These are phyloP conservation scores for Hortiboletus campestris DNA, from an alignment of 768 basidiomycete species.

Conservation along the genomic window DNA sequence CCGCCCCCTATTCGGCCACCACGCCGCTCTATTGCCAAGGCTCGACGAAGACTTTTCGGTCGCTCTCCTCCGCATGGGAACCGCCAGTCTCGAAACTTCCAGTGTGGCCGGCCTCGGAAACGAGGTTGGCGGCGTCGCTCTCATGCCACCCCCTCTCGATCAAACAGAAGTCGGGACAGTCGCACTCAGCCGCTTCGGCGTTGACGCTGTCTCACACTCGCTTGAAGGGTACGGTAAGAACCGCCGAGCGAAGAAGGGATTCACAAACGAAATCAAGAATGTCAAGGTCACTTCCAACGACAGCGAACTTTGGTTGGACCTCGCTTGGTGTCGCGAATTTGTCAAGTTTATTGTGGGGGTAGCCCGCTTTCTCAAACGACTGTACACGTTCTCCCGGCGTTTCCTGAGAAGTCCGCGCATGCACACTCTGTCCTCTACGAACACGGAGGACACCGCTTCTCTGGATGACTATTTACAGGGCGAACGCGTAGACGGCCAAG, in stretches of 20 bases:
- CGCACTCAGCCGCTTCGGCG: conserved; percentile 41
- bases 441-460: conserved; percentile 1
- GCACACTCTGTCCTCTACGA: conserved; percentile 2
- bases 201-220: conserved; percentile 36
- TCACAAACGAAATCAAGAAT: conserved; percentile 50
- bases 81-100: conserved; percentile 74
- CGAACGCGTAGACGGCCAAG: conserved; percentile 32
- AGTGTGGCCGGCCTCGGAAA: conserved; percentile 70
- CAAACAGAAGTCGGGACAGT: conserved; percentile 33
- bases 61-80: conserved; percentile 67
- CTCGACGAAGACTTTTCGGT: conserved; percentile 75
- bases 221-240: conserved; percentile 27
- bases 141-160: conserved; percentile 12
- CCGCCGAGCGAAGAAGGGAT: conserved; percentile 34
- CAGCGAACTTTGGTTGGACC: conserved; percentile 40
- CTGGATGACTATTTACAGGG: conserved; percentile 5
- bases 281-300: conserved; percentile 37
- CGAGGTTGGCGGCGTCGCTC: conserved; percentile 58
- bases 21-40: conserved; percentile 44
- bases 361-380: conserved; percentile 26
- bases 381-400: conserved; percentile 16
- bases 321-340: conserved; percentile 41
- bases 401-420: conserved; percentile 19
- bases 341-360: conserved; percentile 32
- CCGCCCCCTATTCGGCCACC: conserved; percentile 55